A percentile compares a stretch with the other conserved stretches of the same genome.
These are phyloP conservation scores for Prunus mume DNA, from an alignment of 306 rosid species.

Conservation along the genomic window DNA sequence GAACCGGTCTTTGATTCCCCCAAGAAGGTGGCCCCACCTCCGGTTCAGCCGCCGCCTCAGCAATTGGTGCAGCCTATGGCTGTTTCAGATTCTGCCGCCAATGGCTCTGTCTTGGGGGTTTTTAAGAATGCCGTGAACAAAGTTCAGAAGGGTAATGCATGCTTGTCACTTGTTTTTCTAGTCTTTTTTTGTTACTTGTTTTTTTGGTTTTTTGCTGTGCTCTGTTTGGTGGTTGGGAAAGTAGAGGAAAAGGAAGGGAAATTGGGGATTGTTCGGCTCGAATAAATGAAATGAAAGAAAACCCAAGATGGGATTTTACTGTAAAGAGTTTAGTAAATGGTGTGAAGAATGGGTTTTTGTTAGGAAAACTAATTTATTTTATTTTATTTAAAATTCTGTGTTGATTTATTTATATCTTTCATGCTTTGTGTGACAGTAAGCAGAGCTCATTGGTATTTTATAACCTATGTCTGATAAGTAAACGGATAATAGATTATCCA, in stretches of 20 bases:
- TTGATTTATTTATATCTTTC: neutral
- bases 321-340: conserved; percentile 1
- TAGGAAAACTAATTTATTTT: neutral
- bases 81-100: conserved; percentile 20
- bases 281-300: neutral
- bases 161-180: neutral
- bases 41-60: conserved; percentile 67
- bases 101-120: conserved; percentile 58
- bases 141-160: conserved; percentile 67
- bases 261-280: neutral
- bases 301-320: neutral
- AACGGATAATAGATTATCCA: neutral
- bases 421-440: neutral
- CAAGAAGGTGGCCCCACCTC: conserved; percentile 54
- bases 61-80: conserved; percentile 51
- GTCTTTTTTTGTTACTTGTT: neutral
- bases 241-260: neutral
- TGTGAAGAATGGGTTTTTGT: neutral
- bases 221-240: neutral
- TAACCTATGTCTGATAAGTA: neutral
- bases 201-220: neutral
- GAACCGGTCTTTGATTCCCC: conserved; percentile 52
- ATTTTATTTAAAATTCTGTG: neutral
- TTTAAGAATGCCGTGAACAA: conserved; percentile 71
- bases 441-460: neutral